phyloP scores from a whole-genome alignment of 257 asterid species.

The Solanum paucissectum region DNA sequence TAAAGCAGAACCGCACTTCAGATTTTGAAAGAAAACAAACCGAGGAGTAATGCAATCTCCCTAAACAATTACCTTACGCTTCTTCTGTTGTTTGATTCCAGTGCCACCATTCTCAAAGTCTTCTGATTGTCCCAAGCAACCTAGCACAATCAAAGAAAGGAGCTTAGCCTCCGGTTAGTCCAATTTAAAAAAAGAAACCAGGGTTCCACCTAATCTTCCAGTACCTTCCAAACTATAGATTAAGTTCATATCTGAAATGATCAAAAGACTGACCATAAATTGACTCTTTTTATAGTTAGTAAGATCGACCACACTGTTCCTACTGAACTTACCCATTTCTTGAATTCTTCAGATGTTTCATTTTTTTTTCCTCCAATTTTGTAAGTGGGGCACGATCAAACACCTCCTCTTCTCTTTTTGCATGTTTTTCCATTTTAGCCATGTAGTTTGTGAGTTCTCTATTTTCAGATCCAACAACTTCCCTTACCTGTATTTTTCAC shows the following conservation, averaged over 20 bases:
- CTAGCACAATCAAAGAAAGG: slow-evolving; percentile 22
- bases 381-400: slow-evolving; percentile 76
- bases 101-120: slow-evolving; percentile 16
- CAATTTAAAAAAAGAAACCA: not conserved
- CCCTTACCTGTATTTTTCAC: slow-evolving; percentile 46
- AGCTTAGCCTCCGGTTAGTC: slow-evolving; percentile 1
- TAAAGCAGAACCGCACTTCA: not conserved
- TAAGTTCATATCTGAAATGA: not conserved
- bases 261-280: not conserved
- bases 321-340: slow-evolving; percentile 49
- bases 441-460: slow-evolving; percentile 44
- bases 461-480: slow-evolving; percentile 51
- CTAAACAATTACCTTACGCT: slow-evolving; percentile 46
- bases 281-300: not conserved
- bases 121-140: slow-evolving; percentile 40
- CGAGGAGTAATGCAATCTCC: not conserved
- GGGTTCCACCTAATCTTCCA: not conserved
- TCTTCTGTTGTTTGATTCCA: slow-evolving; percentile 40
- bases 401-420: slow-evolving; percentile 60
- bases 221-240: not conserved
- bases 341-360: slow-evolving; percentile 63
- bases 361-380: slow-evolving; percentile 52
- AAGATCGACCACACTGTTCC: not conserved
- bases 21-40: not conserved
- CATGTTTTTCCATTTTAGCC: slow-evolving; percentile 63